Base-by-base conservation (phyloP, 2,329 filamentous ascomycete genomes). In the Tolypocladium endophyticum region DNA sequence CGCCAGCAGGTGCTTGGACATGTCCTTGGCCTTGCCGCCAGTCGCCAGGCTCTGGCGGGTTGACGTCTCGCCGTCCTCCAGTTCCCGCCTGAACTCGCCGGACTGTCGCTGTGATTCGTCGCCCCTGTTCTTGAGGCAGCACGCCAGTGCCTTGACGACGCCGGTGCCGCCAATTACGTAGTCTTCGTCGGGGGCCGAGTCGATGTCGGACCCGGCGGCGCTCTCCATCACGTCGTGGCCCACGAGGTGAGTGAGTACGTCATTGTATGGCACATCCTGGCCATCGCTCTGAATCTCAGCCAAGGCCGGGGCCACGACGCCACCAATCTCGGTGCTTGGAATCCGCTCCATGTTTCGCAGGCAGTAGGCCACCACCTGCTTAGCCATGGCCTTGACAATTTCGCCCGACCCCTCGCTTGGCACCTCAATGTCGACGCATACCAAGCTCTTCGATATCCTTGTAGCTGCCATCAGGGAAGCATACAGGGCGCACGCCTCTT, bases 91-190 rank as follows among this genome's bases (percentile, higher is more conserved):
- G 60, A 84, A 80, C 58, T 83, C 80, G 53, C 75, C 76, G 18
- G 80, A 81, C 55, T 78, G 76, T 57, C 78, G 71, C 63, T 83
- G 76, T 36, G 83, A 83, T 59, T 88, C 86, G 58, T 87, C 81
- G 5, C 73, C 72, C 61, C 89, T 85, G 70, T 96, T 95, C 66
- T 91, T 87, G 56, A 99, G 78, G 68, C 92, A 96, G 67, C 95
- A 95, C 58, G 90, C 87, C 54, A 99, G 79, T 5, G 94, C 94
- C 75, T 96, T 97, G 56, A 96, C 93, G 1, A 99, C 91, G 33
- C 93, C 94, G 0, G 92, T 96, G 20, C 93, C 93, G 25, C 93
- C 92, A 67, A 97, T 94, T 53, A 97, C 92, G 73, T 97, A 97
- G 72, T 97, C 91, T 61, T 96, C 89, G 64, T 96, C 91, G 0